Evolutionary conservation across 2,329 filamentous ascomycete species (phyloP).

Genomic region (Phaeosphaeria sp.): DNA sequence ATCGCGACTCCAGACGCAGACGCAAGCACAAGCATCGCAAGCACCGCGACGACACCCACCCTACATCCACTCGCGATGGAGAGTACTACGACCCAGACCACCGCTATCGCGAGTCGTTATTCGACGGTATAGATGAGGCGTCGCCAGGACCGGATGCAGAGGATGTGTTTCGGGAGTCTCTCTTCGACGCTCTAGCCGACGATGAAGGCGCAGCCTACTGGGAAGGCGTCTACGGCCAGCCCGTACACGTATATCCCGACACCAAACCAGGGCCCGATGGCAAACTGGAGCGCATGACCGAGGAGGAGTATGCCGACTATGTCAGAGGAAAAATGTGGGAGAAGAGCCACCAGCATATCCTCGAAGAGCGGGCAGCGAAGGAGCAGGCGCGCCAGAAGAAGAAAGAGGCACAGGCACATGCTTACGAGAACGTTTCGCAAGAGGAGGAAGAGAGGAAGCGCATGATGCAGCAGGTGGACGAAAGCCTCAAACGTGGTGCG

Average conservation of each 20-base stretch:
- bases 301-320: constrained; percentile 88
- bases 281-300: constrained; percentile 81
- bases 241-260: constrained; percentile 79
- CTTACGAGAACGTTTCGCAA: constrained; percentile 51
- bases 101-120: constrained; percentile 42
- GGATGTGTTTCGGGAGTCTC: constrained; percentile 84
- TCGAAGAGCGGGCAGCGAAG: constrained; percentile 76
- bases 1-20: constrained; percentile 22
- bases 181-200: constrained; percentile 96
- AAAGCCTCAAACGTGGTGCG: constrained; percentile 71
- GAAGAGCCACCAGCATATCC: constrained; percentile 82
- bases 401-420: constrained; percentile 41
- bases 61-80: constrained; percentile 35
- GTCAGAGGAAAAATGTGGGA: constrained; percentile 95
- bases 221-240: constrained; percentile 96
- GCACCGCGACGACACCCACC: constrained; percentile 23
- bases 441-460: constrained; percentile 52
- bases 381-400: constrained; percentile 55
- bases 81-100: constrained; percentile 41
- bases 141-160: constrained; percentile 61
- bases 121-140: constrained; percentile 31
- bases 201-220: constrained; percentile 96
- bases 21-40: constrained; percentile 27
- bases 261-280: constrained; percentile 61
- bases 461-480: constrained; percentile 71